Evolutionary conservation across 129 eudicot species (phyloP).

Genomic region (Cynara cardunculus): DNA sequence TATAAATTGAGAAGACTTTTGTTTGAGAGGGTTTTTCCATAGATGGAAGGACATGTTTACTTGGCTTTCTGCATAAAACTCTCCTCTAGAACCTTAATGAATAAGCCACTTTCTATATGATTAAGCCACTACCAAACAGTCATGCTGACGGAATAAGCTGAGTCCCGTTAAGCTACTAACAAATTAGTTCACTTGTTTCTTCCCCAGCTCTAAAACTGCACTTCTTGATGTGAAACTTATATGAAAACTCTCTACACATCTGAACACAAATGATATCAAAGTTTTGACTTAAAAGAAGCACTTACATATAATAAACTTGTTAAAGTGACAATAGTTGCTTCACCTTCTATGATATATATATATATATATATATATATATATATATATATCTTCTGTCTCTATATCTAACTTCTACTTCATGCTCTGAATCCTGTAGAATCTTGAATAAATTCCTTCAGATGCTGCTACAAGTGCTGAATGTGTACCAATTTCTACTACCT

Average conservation of each 20-base stretch:
- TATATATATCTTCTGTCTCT: background rate
- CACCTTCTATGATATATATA: background rate
- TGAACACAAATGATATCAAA: background rate
- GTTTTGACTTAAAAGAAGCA: background rate
- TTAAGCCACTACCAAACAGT: no score
- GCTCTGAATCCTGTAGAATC: conserved; percentile 61
- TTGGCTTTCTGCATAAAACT: no score
- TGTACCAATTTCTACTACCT: conserved; percentile 66
- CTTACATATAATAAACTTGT: background rate
- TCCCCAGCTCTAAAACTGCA: background rate
- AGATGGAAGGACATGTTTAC: no score
- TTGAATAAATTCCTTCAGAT: conserved; percentile 61
- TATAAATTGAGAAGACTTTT: no score
- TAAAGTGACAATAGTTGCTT: no score
- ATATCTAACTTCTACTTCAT: conserved; percentile 18
- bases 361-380: background rate
- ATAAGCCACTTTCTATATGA: no score
- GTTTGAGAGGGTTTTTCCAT: no score
- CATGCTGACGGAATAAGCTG: no score
- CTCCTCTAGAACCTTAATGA: no score
- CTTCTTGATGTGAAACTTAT: background rate
- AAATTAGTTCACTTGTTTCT: no score
- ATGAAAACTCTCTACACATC: background rate
- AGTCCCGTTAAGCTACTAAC: no score
- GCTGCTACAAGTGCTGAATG: conserved; percentile 46